Base-by-base conservation (phyloP, 2,329 filamentous ascomycete genomes). In the Fusarium udum region DNA sequence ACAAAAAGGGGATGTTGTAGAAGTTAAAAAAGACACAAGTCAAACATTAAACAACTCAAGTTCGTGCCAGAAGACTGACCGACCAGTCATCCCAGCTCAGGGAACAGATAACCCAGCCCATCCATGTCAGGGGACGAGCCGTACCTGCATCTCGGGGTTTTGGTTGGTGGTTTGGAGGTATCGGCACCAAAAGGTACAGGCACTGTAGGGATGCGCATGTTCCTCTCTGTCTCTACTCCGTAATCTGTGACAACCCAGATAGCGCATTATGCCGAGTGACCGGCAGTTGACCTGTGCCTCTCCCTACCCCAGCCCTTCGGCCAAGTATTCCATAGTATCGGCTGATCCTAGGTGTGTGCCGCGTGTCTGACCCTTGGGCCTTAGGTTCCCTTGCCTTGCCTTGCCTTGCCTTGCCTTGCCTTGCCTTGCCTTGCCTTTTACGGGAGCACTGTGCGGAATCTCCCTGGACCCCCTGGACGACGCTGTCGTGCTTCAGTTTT, bases 41-140 rank as follows among this genome's bases (percentile, higher is more conserved):
- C 40, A 58, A 51, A 51, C 58, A 61, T 63, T 46, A 53, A 63
- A 67, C 57, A 67, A 67, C 40, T 62, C 43, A 53, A 49, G 57
- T 64, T 67, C 49, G 71, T 74, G 43, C 68, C 55, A 71, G 66
- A 74, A 49, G 60, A 34, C 48, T 28, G 58, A 60, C 57, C 58
- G 26, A 26, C 60, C 55, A 69, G 57, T 62, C 57, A 68, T 48
- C 36, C 39, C 53, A 61, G 22, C 22, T 31, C 57, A 69, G 55
- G 32, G 22, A 49, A 64, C 43, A 34, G 37, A 51, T 53, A 59
- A 51, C 61, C 31, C 57, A 60, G 59, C 66, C 63, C 64, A 71
- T 76, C 75, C 75, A 77, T 77, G 75, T 77, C 75, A 77, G 75
- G 75, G 75, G 75, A 65, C 67, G 58, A 69, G 74, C 64, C 59